Evolutionary conservation across 1,139 yeast species (phyloP), one percentile per base, ranked within the genome.

Genomic region (Taphrina sp.): DNA sequence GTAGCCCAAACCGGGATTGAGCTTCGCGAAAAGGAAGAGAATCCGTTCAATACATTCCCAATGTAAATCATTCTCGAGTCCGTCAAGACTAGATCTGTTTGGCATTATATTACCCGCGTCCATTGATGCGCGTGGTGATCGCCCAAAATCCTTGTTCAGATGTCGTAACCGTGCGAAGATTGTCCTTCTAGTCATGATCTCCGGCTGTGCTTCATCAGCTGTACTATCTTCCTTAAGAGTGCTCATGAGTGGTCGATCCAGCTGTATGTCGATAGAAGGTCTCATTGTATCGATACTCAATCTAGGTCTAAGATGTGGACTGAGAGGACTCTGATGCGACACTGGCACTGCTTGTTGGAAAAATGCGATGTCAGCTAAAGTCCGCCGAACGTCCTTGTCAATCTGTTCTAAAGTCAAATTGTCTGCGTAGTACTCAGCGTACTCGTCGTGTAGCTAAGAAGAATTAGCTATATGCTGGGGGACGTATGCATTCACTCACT

Each of bases 321-420:
- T 23, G 14, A 38, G 44, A 7, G 44, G 44, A 7, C 41, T 7
- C 16, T 8, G 44, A 42, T 12, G 16, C n/a, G 17, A 16, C 2
- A 7, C 3, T 1, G 20, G 41, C 14, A 45, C 52, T 22, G 22
- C 22, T 24, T 26, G 29, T 46, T 46, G 53, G 24, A 46, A 46
- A 17, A 46, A 46, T 3, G 53, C 52, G 12, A 46, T 23, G 33
- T 51, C 53, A 1, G 53, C 53, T 12, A 46, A 20, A 20, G 53
- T 46, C n/a, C 53, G 33, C 16, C 56, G 53, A 2, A 46, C 31
- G 34, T 46, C 53, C 44, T 46, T 46, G n/a, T 46, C 53, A 43
- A 46, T 43, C 4, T 46, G 53, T 23, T 46, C 53, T 12, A 46
- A 17, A 17, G 31, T 44, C 2, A 31, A 29, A 19, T 46, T 46